These are phyloP conservation scores for Macrophomina phaseolina DNA, from an alignment of 2,329 filamentous ascomycete species.

Conservation along the genomic window DNA sequence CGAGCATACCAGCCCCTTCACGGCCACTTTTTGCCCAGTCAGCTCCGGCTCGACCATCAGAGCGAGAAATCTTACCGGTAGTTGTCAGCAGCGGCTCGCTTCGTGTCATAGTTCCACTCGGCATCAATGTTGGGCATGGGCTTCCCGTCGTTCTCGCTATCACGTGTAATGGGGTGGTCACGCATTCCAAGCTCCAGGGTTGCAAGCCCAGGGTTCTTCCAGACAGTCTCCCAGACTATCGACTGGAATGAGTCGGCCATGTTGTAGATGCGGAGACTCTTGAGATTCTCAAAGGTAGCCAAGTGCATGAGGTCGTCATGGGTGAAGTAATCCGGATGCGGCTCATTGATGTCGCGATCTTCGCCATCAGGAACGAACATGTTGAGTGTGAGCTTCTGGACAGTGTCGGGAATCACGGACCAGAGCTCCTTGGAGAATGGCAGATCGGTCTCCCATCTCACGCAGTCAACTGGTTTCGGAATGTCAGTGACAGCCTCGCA, in stretches of 20 bases:
- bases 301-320: slow-evolving; percentile 36
- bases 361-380: slow-evolving; percentile 35
- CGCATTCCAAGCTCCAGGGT: slow-evolving; percentile 40
- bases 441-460: slow-evolving; percentile 38
- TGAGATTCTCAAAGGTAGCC: slow-evolving; percentile 33
- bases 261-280: slow-evolving; percentile 38
- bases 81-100: slow-evolving; percentile 26
- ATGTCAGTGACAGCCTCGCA: background rate
- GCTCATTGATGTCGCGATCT: slow-evolving; percentile 28
- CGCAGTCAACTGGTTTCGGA: background rate
- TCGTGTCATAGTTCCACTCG: slow-evolving; percentile 34
- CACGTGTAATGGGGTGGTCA: slow-evolving; percentile 36
- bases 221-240: slow-evolving; percentile 41
- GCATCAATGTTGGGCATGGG: slow-evolving; percentile 34
- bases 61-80: slow-evolving; percentile 3
- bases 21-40: slow-evolving; percentile 32
- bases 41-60: background rate
- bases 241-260: slow-evolving; percentile 38
- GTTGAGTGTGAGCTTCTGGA: slow-evolving; percentile 40
- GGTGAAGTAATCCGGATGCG: slow-evolving; percentile 35
- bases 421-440: slow-evolving; percentile 37
- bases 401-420: slow-evolving; percentile 32
- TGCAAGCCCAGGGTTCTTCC: slow-evolving; percentile 36
- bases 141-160: slow-evolving; percentile 31
- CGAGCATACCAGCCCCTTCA: slow-evolving; percentile 38